Evolutionary conservation across 805 yeast genomes (phyloP).

Genomic region (Suhomyces sp.): DNA sequence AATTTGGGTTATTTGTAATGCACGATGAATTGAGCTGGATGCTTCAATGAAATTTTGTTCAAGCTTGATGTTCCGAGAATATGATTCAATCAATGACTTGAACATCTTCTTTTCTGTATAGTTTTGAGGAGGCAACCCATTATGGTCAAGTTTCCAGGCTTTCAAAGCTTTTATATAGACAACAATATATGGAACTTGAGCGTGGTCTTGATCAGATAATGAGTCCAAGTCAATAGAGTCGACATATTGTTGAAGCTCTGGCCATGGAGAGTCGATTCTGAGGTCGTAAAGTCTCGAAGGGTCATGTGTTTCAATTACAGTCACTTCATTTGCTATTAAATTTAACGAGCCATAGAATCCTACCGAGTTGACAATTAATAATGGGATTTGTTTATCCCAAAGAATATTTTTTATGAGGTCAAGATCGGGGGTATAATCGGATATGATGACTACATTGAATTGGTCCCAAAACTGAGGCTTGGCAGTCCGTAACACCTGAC

Average conservation of each 20-base stretch:
- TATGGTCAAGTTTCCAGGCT: slow-evolving; percentile 34
- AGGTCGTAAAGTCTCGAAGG: slow-evolving; percentile 61
- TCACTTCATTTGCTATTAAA: slow-evolving; percentile 51
- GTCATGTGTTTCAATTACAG: slow-evolving; percentile 74
- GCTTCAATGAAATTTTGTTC: slow-evolving; percentile 48
- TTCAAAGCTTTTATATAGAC: slow-evolving; percentile 55
- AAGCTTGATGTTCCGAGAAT: slow-evolving; percentile 47
- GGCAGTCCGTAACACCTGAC: slow-evolving; percentile 9
- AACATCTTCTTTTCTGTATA: slow-evolving; percentile 41
- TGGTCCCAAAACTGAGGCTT: slow-evolving; percentile 40
- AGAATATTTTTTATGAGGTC: slow-evolving; percentile 31
- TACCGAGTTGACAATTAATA: slow-evolving; percentile 46
- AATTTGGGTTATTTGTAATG: slow-evolving; percentile 32
- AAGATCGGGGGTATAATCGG: slow-evolving; percentile 27
- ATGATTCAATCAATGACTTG: slow-evolving; percentile 31
- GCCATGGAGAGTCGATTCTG: slow-evolving; percentile 71
- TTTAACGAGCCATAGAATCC: slow-evolving; percentile 69
- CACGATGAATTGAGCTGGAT: slow-evolving; percentile 31
- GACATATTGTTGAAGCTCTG: slow-evolving; percentile 51
- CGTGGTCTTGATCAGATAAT: slow-evolving; percentile 43
- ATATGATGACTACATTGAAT: slow-evolving; percentile 49
- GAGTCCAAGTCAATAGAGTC: slow-evolving; percentile 48
- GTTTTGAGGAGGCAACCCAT: slow-evolving; percentile 31
- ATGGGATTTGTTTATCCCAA: slow-evolving; percentile 49
- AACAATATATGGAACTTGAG: slow-evolving; percentile 69